phyloP scores from a whole-genome alignment of 352 stramenopile genomes.

The Pythium monospermum region DNA sequence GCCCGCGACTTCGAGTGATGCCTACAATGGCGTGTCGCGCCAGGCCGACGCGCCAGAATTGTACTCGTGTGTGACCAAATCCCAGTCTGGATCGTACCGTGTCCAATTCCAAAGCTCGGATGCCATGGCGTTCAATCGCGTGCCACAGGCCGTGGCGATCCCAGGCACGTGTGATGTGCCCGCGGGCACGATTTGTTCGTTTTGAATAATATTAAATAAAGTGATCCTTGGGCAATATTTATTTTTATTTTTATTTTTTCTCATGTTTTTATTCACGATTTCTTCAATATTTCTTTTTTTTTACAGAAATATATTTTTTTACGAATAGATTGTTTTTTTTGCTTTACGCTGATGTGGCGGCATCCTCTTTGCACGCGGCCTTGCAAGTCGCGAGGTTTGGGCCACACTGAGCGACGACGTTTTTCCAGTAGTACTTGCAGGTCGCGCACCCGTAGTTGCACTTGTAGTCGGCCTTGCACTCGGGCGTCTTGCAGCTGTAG shows the following conservation, averaged over 20 bases:
- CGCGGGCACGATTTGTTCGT: slow-evolving; percentile 8
- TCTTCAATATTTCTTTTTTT: too few species aligned
- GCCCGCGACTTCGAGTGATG: slow-evolving; percentile 20
- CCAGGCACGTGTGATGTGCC: not conserved
- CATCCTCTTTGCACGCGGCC: not conserved
- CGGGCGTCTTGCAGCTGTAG: not conserved
- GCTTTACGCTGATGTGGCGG: too few species aligned
- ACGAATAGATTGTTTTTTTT: too few species aligned
- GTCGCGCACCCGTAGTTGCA: slow-evolving; percentile 13
- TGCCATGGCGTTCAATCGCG: slow-evolving; percentile 6
- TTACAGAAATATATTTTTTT: too few species aligned
- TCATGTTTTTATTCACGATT: too few species aligned
- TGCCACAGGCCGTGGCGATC: slow-evolving; percentile 1
- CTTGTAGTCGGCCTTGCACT: slow-evolving; percentile 8
- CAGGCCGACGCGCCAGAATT: slow-evolving; percentile 12
- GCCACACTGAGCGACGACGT: slow-evolving; percentile 17
- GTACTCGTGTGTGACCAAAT: slow-evolving; percentile 15
- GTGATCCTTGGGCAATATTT: too few species aligned
- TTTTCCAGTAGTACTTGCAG: slow-evolving; percentile 14
- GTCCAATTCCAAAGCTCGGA: slow-evolving; percentile 18
- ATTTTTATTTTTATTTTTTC: too few species aligned
- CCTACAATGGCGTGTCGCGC: slow-evolving; percentile 10
- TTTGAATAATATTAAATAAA: slow-evolving; percentile 1
- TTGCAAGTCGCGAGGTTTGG: not conserved
- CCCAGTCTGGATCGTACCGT: slow-evolving; percentile 10